Conservation (phyloP, 148 eudicot species). For the Chenopodium suecicum region DNA sequence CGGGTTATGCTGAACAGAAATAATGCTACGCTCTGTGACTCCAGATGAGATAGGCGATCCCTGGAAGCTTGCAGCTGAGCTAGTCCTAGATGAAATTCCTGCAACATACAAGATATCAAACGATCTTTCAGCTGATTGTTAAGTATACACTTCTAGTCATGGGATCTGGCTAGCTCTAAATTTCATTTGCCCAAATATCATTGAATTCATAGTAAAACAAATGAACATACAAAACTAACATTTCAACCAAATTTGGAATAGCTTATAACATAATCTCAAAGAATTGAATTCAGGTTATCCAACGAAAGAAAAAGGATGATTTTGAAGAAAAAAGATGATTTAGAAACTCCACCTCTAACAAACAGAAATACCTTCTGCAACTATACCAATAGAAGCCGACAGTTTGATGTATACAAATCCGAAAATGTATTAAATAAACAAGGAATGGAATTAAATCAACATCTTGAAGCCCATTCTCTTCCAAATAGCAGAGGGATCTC, state of each 20-base stretch:
- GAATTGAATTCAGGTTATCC: neutral
- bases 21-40: constrained; percentile 27
- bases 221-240: neutral
- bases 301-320: neutral
- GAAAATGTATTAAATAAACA: neutral
- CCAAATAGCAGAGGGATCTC: neutral
- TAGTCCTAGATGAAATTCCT: constrained; percentile 48
- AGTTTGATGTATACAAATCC: neutral
- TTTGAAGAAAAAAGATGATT: neutral
- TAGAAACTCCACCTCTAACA: neutral
- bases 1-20: constrained; percentile 32
- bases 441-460: neutral
- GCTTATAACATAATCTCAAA: neutral
- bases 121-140: neutral
- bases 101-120: constrained; percentile 18
- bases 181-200: neutral
- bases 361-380: neutral
- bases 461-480: neutral
- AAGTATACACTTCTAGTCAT: neutral
- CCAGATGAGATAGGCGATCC: constrained; percentile 42
- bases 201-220: neutral
- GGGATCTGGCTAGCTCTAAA: neutral
- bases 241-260: neutral
- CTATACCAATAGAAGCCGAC: neutral
- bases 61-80: constrained; percentile 29